A percentile compares a stretch with the other conserved stretches of the same genome.
These are phyloP conservation scores for Colletotrichum sp. DNA, from an alignment of 2,329 filamentous ascomycete species.

Conservation along the genomic window DNA sequence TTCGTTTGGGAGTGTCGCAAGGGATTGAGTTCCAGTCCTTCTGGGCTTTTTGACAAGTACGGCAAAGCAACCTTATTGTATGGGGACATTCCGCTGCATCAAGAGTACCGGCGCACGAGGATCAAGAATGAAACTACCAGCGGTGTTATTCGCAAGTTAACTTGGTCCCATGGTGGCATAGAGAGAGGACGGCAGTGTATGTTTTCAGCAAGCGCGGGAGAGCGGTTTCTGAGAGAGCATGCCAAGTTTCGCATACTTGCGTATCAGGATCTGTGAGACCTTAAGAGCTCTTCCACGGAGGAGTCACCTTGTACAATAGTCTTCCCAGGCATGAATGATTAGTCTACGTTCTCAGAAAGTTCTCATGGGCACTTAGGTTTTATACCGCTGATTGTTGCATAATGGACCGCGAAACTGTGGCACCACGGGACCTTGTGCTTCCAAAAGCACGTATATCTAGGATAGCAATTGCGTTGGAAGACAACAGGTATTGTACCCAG, in stretches of 20 bases:
- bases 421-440: neutral
- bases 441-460: neutral
- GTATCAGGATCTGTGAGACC: neutral
- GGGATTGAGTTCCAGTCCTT: neutral
- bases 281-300: neutral
- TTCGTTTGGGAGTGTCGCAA: neutral
- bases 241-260: neutral
- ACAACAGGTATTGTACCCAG: neutral
- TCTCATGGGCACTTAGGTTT: too few relatives aligned
- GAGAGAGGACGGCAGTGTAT: neutral
- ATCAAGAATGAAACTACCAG: neutral
- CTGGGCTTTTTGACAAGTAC: neutral
- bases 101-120: neutral
- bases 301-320: neutral
- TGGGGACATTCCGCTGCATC: too few relatives aligned
- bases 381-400: too few relatives aligned
- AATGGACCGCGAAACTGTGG: neutral
- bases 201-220: neutral
- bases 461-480: neutral
- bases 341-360: too few relatives aligned
- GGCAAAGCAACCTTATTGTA: neutral
- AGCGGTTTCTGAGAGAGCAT: neutral
- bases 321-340: too few relatives aligned
- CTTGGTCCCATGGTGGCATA: neutral
- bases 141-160: neutral